phyloP scores from a whole-genome alignment of 371 early-diverging fungal species.

The Mucor irregularis region DNA sequence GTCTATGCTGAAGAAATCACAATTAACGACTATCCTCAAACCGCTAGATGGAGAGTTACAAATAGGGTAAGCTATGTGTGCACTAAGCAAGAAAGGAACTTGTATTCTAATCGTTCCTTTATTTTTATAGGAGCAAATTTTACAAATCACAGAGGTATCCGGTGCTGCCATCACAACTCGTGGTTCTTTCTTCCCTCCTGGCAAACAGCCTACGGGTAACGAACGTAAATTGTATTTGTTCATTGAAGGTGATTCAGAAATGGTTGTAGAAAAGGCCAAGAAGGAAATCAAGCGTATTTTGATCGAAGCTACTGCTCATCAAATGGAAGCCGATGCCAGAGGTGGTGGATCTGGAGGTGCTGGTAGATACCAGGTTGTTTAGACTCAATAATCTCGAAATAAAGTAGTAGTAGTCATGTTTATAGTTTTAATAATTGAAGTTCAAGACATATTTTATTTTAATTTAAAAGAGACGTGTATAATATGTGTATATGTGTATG shows the following conservation, averaged over 20 bases:
- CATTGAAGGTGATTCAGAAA: conserved; percentile 92
- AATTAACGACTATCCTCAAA: conserved; percentile 97
- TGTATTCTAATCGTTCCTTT: not conserved
- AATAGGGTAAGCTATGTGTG: conserved; percentile 67
- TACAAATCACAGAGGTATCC: conserved; percentile 86
- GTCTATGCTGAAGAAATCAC: conserved; percentile 85
- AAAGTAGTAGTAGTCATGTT: not conserved
- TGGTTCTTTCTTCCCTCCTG: conserved; percentile 86
- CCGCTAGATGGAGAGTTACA: conserved; percentile 95
- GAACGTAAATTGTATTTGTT: conserved; percentile 94
- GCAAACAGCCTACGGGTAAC: conserved; percentile 71
- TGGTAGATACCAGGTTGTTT: conserved; percentile 54
- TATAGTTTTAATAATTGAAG: not conserved
- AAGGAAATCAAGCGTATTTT: conserved; percentile 90
- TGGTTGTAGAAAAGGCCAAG: conserved; percentile 90
- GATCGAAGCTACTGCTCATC: conserved; percentile 79
- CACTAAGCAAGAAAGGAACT: not conserved
- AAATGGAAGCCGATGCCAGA: conserved; percentile 72
- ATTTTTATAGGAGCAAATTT: conserved; percentile 74
- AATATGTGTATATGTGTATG: not conserved
- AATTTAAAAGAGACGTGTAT: not conserved
- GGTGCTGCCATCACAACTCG: conserved; percentile 95
- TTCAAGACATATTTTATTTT: no score
- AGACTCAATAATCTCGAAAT: not conserved
- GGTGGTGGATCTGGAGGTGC: conserved; percentile 44